Base-by-base conservation (phyloP, 176 grass and related monocot species). In the Phoenix roebelenii region DNA sequence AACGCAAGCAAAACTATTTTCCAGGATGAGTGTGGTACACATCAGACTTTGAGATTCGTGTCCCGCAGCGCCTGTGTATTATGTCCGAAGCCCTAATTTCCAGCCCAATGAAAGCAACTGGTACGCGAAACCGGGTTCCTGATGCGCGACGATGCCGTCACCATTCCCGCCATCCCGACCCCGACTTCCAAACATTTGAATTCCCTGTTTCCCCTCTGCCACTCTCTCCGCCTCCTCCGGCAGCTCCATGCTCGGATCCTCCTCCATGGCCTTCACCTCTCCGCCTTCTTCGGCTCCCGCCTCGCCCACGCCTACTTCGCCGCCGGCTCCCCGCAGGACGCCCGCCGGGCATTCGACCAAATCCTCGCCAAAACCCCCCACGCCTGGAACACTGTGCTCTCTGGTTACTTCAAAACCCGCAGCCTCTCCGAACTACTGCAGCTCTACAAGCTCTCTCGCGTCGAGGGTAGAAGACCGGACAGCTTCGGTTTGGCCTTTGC, bases 161-260 rank as follows among this genome's bases (percentile, higher is more conserved):
- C 35, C 35, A 12, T 44, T 44, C 35, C 35, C 35, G 35, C 35
- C 35, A 44, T 44, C 35, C 7, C 35, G 9, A 44, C 35, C 35
- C 35, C 35, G 35, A 12, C 35, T 44, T 44, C 35, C 35, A 44
- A 44, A 12, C 35, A 44, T 44, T 44, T 44, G 35, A 44, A 63
- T 49, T 56, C 71, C 28, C 19, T 73, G 18, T 73, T 73, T 52
- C 14, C 28, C 9, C 26, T 29, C 50, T 23, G 51, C 51, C 12
- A 0, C n/a, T 64, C 71, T 18, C 59, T 44, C 51, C 59, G 19
- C 28, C 28, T 7, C 25, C 71, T 73, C 51, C 51, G 29, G n/a
- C 71, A 73, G 26, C 51, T 73, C 26, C 71, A 73, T 60, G 52
- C 71, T 7, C 71, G 48, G 15, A 51, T 73, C 28, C 58, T 72